Evolutionary conservation across 2,329 filamentous ascomycete species (phyloP).

Genomic region (Beauveria bassiana): DNA sequence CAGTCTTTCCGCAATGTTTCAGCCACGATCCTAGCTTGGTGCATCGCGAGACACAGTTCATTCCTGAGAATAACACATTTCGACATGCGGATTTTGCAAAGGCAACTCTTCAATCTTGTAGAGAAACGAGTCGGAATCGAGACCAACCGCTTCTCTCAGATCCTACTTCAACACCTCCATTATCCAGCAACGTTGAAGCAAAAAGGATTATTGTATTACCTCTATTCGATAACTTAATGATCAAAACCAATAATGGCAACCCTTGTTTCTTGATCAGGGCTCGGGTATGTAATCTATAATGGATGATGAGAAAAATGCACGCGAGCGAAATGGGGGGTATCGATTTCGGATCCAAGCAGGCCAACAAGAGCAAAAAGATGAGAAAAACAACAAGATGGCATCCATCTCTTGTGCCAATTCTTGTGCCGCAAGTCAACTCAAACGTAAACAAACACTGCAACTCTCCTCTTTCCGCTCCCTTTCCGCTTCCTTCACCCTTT

Average conservation of each 20-base stretch:
- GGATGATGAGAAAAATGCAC: not conserved
- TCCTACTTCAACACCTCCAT: no score
- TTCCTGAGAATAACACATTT: no score
- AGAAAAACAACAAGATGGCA: not conserved
- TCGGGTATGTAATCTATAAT: not conserved
- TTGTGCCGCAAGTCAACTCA: not conserved
- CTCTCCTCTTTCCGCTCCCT: not conserved
- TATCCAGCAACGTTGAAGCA: not conserved
- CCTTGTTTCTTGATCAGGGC: not conserved
- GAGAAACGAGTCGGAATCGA: no score
- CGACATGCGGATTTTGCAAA: no score
- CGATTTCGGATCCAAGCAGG: not conserved
- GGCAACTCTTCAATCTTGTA: no score
- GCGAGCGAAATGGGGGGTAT: not conserved
- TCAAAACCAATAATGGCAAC: not conserved
- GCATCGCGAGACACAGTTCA: no score
- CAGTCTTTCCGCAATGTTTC: no score
- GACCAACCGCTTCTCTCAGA: no score
- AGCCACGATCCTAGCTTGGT: no score
- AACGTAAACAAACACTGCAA: not conserved
- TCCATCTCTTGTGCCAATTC: not conserved
- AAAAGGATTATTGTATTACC: not conserved
- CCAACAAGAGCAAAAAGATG: not conserved
- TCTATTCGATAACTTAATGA: slow-evolving; percentile 1
- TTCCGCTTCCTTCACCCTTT: not conserved